Conservation (phyloP, 2,329 filamentous ascomycete species). For the Alternaria metachromatica region DNA sequence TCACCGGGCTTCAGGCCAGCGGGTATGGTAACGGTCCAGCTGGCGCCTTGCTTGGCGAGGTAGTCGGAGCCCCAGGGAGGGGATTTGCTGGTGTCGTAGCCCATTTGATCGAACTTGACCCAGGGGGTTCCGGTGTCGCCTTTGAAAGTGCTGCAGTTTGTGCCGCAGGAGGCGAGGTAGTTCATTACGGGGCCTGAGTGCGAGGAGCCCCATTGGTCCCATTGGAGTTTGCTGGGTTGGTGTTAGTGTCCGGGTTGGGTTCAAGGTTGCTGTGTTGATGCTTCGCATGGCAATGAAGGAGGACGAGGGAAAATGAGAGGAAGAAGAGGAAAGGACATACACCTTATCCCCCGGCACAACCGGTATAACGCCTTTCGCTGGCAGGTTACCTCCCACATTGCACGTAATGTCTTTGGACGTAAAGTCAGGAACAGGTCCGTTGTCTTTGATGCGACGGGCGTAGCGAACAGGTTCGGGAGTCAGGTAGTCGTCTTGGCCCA, state of each 20-base stretch:
- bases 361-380: conserved; percentile 25
- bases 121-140: conserved; percentile 44
- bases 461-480: conserved; percentile 24
- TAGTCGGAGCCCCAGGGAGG: conserved; percentile 48
- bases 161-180: conserved; percentile 48
- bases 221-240: conserved; percentile 33
- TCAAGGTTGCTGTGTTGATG: background rate
- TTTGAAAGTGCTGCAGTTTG: conserved; percentile 42
- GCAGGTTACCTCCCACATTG: conserved; percentile 33
- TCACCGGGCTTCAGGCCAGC: conserved; percentile 36
- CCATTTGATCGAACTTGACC: conserved; percentile 48
- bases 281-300: no score
- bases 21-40: conserved; percentile 44
- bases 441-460: conserved; percentile 21
- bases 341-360: conserved; percentile 31
- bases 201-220: conserved; percentile 43
- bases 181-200: conserved; percentile 47
- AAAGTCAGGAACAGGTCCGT: conserved; percentile 26
- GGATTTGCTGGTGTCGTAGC: conserved; percentile 36
- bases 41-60: conserved; percentile 43
- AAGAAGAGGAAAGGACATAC: conserved; percentile 12
- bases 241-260: background rate
- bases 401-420: conserved; percentile 25
- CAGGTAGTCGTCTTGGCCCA: conserved; percentile 20
- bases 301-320: no score